Evolutionary conservation across 345 rosid species (phyloP).

Genomic region (Fremontodendron californicum): DNA sequence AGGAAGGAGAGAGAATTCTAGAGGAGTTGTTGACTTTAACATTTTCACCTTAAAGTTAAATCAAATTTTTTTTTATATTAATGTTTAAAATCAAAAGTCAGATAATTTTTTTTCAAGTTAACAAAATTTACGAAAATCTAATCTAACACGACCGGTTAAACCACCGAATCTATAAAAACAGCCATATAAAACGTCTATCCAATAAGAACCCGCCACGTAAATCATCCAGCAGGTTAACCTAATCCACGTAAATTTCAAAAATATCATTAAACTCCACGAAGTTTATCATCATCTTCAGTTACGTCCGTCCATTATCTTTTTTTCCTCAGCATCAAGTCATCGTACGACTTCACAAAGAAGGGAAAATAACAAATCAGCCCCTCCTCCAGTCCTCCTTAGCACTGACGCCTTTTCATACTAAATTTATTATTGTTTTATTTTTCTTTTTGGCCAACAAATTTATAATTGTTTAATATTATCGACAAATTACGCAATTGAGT

Average conservation of each 20-base stretch:
- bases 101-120: too few species aligned
- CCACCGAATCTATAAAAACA: neutral
- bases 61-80: too few species aligned
- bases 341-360: neutral
- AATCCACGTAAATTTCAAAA: neutral
- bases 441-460: neutral
- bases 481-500: constrained; percentile 12
- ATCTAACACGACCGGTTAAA: neutral
- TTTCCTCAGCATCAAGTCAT: neutral
- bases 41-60: too few species aligned
- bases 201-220: neutral
- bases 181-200: neutral
- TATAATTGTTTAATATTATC: neutral
- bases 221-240: neutral
- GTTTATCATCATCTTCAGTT: neutral
- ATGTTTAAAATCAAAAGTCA: too few species aligned
- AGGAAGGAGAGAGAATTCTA: too few species aligned
- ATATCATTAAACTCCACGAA: neutral
- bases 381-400: too few species aligned
- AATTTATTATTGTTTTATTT: too few species aligned
- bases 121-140: neutral
- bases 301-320: neutral
- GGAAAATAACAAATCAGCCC: neutral
- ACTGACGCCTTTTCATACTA: neutral
- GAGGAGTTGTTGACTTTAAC: too few species aligned